Evolutionary conservation across 805 yeast genomes (phyloP).

Genomic region (Candida manassasensis): DNA sequence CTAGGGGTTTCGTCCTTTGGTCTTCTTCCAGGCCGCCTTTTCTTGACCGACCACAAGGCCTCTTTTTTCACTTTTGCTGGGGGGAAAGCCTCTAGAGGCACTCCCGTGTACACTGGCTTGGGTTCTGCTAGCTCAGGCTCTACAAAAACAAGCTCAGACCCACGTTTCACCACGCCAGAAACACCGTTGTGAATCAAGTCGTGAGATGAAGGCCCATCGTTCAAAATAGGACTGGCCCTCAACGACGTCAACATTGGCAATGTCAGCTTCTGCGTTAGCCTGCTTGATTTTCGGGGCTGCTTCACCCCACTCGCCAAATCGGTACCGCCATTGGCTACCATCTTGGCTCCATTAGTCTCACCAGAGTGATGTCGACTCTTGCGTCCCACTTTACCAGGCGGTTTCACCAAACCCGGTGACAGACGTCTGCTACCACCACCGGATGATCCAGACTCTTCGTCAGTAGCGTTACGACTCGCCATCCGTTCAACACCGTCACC

Average conservation of each 20-base stretch:
- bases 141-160: conserved; percentile 29
- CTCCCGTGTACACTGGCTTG: conserved; percentile 62
- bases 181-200: conserved; percentile 2
- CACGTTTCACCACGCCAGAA: conserved; percentile 10
- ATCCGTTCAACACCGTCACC: no score
- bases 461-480: no score
- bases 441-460: no score
- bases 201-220: conserved; percentile 5
- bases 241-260: neutral
- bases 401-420: no score
- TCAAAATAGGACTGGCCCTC: conserved; percentile 10
- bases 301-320: neutral
- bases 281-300: conserved; percentile 8
- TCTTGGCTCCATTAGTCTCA: no score
- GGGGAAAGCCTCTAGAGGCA: conserved; percentile 68
- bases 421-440: no score
- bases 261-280: conserved; percentile 6
- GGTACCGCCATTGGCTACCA: no score
- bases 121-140: conserved; percentile 61
- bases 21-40: conserved; percentile 14
- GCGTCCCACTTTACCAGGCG: no score
- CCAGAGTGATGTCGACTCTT: no score
- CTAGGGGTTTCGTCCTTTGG: conserved; percentile 10
- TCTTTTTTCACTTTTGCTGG: conserved; percentile 53
- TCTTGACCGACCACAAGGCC: conserved; percentile 45